Evolutionary conservation across 202 grass and related monocot genomes (phyloP).

Genomic region (Miscanthus sacchariflorus): DNA sequence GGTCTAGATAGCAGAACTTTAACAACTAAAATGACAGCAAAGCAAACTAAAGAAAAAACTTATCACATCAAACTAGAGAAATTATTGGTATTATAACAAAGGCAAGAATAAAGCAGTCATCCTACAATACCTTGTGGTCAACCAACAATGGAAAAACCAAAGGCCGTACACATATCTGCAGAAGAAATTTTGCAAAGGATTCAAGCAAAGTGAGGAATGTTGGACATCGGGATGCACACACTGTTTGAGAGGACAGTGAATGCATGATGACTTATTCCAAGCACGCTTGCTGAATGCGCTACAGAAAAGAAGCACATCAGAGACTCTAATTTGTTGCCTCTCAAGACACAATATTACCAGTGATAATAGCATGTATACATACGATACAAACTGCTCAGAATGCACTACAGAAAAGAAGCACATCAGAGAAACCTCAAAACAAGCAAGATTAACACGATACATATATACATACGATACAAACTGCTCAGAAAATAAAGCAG

Average conservation of each 20-base stretch:
- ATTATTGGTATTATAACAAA: too few species aligned
- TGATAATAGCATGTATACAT: background rate
- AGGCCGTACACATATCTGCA: too few species aligned
- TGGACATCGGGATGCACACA: background rate
- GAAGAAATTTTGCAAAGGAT: background rate
- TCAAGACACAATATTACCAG: background rate
- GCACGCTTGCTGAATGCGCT: background rate
- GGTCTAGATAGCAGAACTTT: too few species aligned
- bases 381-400: too few species aligned
- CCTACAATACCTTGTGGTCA: too few species aligned
- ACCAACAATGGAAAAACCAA: background rate
- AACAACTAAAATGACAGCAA: too few species aligned
- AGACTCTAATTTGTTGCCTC: slow-evolving; percentile 8
- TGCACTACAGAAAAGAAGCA: too few species aligned
- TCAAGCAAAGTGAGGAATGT: background rate
- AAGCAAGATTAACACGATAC: background rate
- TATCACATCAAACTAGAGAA: too few species aligned
- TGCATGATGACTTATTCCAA: slow-evolving; percentile 6
- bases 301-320: background rate
- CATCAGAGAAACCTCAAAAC: background rate
- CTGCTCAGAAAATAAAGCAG: background rate
- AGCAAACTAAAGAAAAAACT: too few species aligned
- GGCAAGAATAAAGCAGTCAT: too few species aligned
- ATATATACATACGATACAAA: background rate
- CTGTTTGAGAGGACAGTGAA: background rate